Percentiles rank a stretch among this genome's conserved stretches.
phyloP scores from a whole-genome alignment of 2,329 filamentous ascomycete genomes.

The Paecilomyces formosus region DNA sequence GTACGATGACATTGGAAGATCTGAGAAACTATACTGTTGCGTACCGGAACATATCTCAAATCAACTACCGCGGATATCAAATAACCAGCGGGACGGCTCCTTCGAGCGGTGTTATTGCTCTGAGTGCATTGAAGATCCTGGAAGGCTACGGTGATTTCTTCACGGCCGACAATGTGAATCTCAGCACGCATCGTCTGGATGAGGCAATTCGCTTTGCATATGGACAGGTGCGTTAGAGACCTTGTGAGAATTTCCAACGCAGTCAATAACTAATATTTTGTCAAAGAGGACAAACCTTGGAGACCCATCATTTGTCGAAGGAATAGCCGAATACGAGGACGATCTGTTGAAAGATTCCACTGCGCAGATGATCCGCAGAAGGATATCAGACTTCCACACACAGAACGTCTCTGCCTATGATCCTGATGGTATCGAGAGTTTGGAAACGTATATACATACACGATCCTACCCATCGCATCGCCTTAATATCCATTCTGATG shows the following conservation, averaged over 20 bases:
- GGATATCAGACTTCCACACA: conserved; percentile 66
- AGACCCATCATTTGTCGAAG: conserved; percentile 67
- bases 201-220: conserved; percentile 91
- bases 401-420: conserved; percentile 69
- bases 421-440: conserved; percentile 56
- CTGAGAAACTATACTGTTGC: conserved; percentile 65
- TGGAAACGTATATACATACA: conserved; percentile 47
- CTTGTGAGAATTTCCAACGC: background rate
- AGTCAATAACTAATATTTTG: conserved; percentile 6
- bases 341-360: conserved; percentile 58
- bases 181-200: conserved; percentile 73
- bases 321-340: conserved; percentile 56
- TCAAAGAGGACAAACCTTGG: conserved; percentile 64
- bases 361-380: conserved; percentile 52
- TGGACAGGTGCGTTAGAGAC: conserved; percentile 41
- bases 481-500: background rate
- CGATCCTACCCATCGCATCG: background rate
- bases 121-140: conserved; percentile 74
- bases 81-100: conserved; percentile 63
- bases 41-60: conserved; percentile 55
- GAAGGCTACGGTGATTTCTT: conserved; percentile 65
- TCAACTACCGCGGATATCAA: conserved; percentile 62
- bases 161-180: conserved; percentile 48
- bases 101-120: conserved; percentile 66
- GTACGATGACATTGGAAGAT: conserved; percentile 80